These are phyloP conservation scores for Pezizomycotina sp. DNA, from an alignment of 2,329 filamentous ascomycete genomes.

Conservation along the genomic window DNA sequence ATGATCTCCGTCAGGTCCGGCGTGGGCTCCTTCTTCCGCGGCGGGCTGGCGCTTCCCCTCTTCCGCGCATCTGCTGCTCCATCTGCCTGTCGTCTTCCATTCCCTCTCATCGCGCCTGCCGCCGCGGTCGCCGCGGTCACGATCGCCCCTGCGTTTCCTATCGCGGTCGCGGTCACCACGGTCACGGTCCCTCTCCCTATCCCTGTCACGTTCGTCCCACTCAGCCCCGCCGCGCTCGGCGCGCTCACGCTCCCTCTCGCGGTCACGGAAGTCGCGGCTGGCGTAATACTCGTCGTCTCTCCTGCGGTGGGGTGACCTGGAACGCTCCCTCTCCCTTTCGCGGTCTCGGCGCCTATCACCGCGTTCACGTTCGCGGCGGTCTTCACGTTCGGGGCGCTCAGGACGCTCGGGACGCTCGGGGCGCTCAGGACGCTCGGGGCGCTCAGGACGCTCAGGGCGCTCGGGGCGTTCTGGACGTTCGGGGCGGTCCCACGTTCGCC, in stretches of 20 bases:
- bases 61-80: no score
- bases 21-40: slow-evolving; percentile 87
- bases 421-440: neutral
- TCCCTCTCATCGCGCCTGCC: slow-evolving; percentile 35
- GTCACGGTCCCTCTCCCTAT: slow-evolving; percentile 37
- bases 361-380: slow-evolving; percentile 26
- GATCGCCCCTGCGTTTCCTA: slow-evolving; percentile 39
- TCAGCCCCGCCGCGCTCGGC: slow-evolving; percentile 35
- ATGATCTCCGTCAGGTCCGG: slow-evolving; percentile 79
- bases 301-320: slow-evolving; percentile 27
- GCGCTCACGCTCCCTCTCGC: slow-evolving; percentile 61
- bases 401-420: no score
- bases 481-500: no score
- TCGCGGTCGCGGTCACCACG: slow-evolving; percentile 43
- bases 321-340: slow-evolving; percentile 33
- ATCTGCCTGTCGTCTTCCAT: slow-evolving; percentile 37
- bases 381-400: slow-evolving; percentile 26
- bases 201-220: slow-evolving; percentile 22
- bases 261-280: slow-evolving; percentile 49
- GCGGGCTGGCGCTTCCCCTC: slow-evolving; percentile 63
- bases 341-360: slow-evolving; percentile 29
- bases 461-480: slow-evolving; percentile 19
- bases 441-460: slow-evolving; percentile 11
- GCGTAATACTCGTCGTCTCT: slow-evolving; percentile 55
- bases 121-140: slow-evolving; percentile 31